Conservation (phyloP, 202 grass and related monocot species). For the Panicum virgatum region DNA sequence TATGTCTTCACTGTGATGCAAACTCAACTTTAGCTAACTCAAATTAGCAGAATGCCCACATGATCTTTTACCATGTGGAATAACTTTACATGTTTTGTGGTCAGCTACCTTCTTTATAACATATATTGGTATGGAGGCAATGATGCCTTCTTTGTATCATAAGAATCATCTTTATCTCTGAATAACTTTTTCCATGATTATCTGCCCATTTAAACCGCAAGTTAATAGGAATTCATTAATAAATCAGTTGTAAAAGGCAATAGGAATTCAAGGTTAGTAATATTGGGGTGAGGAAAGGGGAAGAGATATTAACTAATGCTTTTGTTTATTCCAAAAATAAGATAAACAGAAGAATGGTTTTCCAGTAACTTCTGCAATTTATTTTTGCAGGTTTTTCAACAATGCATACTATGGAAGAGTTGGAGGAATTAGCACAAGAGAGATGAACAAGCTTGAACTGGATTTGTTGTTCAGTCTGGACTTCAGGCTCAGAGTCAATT, state of each 20-base stretch:
- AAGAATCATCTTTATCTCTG: neutral
- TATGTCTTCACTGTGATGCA: neutral
- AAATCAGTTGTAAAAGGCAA: neutral
- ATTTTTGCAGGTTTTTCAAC: conserved; percentile 74
- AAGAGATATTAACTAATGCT: conserved; percentile 3
- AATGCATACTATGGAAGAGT: conserved; percentile 89
- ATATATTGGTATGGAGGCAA: neutral
- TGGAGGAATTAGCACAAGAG: conserved; percentile 81
- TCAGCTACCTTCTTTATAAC: neutral
- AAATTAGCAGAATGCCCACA: neutral
- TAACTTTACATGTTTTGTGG: neutral
- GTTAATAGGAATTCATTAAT: neutral
- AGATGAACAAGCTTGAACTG: conserved; percentile 83
- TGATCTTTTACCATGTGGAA: neutral
- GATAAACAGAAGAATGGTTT: neutral
- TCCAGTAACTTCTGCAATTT: conserved; percentile 1
- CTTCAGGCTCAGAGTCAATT: conserved; percentile 80
- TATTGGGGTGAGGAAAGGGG: neutral
- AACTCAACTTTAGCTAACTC: neutral
- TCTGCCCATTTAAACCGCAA: neutral
- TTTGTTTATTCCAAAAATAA: neutral
- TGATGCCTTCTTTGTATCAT: neutral
- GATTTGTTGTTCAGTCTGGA: conserved; percentile 85
- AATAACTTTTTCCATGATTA: neutral
- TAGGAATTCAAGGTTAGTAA: neutral